A percentile compares a stretch with the other conserved stretches of the same genome.
Conservation (phyloP, 768 basidiomycete genomes). For the Mycena belliarum region DNA sequence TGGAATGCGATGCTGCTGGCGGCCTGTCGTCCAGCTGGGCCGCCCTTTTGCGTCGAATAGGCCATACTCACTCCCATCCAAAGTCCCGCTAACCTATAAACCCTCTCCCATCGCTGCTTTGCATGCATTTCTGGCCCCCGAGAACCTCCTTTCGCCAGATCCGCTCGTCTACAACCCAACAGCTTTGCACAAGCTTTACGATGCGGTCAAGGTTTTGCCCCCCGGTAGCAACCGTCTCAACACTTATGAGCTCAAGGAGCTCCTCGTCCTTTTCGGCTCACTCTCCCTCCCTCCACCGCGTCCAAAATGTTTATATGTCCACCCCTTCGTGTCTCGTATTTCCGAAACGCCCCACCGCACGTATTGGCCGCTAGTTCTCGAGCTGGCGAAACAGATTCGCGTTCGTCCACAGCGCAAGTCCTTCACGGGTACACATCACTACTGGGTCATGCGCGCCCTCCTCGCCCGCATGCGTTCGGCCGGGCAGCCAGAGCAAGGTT, state of each 20-base stretch:
- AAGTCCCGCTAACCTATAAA: not conserved
- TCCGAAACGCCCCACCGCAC: slow-evolving; percentile 20
- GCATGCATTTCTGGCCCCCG: slow-evolving; percentile 26
- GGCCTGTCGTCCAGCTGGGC: slow-evolving; percentile 20
- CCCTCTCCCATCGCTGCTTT: slow-evolving; percentile 19
- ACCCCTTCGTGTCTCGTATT: slow-evolving; percentile 32
- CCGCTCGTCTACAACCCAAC: slow-evolving; percentile 30
- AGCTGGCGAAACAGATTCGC: slow-evolving; percentile 39
- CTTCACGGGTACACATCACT: slow-evolving; percentile 47
- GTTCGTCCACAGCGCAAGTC: slow-evolving; percentile 5
- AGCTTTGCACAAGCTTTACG: slow-evolving; percentile 41
- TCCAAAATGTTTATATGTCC: slow-evolving; percentile 30
- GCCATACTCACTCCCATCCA: not conserved
- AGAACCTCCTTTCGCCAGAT: slow-evolving; percentile 13
- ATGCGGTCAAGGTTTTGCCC: slow-evolving; percentile 32
- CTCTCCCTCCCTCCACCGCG: slow-evolving; percentile 38
- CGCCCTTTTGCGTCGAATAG: slow-evolving; percentile 3
- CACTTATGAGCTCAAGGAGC: slow-evolving; percentile 36
- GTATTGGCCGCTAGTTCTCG: slow-evolving; percentile 53
- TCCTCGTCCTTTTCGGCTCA: slow-evolving; percentile 53
- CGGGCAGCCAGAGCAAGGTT: not conserved
- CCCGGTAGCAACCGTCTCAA: slow-evolving; percentile 35
- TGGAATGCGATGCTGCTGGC: slow-evolving; percentile 77
- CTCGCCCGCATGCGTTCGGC: slow-evolving; percentile 31
- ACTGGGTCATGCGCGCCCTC: slow-evolving; percentile 60